These are phyloP conservation scores for Penicillium psychrosexuale DNA, from an alignment of 2,329 filamentous ascomycete genomes.

Conservation along the genomic window DNA sequence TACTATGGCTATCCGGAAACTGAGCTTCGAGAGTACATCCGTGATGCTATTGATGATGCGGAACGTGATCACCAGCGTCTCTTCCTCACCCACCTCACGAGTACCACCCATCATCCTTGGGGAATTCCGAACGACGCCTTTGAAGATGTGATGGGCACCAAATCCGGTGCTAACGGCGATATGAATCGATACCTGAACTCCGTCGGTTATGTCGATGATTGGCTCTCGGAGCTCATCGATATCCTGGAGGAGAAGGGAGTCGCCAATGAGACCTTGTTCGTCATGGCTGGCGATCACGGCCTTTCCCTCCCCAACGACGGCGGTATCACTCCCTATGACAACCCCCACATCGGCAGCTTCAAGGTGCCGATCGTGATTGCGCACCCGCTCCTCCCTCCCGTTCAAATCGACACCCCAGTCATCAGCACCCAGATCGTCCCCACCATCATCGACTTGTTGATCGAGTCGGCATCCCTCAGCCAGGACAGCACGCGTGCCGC, in stretches of 20 bases:
- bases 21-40: conserved; percentile 32
- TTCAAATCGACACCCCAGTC: conserved; percentile 29
- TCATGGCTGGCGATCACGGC: conserved; percentile 37
- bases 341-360: conserved; percentile 34
- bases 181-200: conserved; percentile 33
- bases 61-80: conserved; percentile 31
- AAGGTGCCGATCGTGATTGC: conserved; percentile 35
- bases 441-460: conserved; percentile 32
- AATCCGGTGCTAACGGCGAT: conserved; percentile 20
- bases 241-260: conserved; percentile 32
- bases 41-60: conserved; percentile 33
- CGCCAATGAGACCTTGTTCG: conserved; percentile 32
- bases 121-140: conserved; percentile 28
- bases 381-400: conserved; percentile 31
- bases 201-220: conserved; percentile 32
- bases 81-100: conserved; percentile 35
- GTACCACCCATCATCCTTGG: conserved; percentile 36
- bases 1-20: conserved; percentile 36
- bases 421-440: conserved; percentile 33
- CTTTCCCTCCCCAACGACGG: conserved; percentile 37
- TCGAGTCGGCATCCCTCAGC: conserved; percentile 31
- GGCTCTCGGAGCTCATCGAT: conserved; percentile 31
- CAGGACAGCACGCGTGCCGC: conserved; percentile 19
- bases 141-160: conserved; percentile 22
- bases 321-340: conserved; percentile 34